These are phyloP conservation scores for Helicocarpus griseus DNA, from an alignment of 2,329 filamentous ascomycete species.

Conservation along the genomic window DNA sequence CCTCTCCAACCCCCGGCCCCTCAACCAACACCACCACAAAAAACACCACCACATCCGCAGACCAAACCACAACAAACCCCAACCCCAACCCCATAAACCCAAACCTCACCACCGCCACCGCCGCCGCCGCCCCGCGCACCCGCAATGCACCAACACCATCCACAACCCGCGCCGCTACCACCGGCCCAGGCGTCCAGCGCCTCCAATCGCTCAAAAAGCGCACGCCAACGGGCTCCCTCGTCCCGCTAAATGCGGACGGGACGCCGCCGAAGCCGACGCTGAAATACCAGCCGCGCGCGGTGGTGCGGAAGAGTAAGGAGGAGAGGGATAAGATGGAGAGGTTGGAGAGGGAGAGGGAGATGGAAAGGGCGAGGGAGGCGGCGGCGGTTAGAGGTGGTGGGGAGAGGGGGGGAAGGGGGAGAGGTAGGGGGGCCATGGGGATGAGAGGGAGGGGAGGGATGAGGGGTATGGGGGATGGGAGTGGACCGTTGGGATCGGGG, in stretches of 20 bases:
- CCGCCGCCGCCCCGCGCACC: neutral
- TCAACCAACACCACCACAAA: constrained; percentile 4
- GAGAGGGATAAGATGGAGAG: constrained; percentile 36
- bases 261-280: constrained; percentile 28
- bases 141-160: constrained; percentile 4
- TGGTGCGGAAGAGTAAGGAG: constrained; percentile 34
- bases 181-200: constrained; percentile 24
- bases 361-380: constrained; percentile 30
- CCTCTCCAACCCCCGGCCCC: neutral
- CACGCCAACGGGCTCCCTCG: constrained; percentile 27
- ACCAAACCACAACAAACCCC: constrained; percentile 18
- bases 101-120: neutral
- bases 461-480: constrained; percentile 14
- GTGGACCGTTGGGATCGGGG: neutral
- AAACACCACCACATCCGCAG: constrained; percentile 27
- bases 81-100: constrained; percentile 19
- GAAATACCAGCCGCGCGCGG: constrained; percentile 35
- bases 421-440: constrained; percentile 22
- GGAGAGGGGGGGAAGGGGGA: constrained; percentile 21
- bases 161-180: constrained; percentile 4
- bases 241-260: constrained; percentile 19
- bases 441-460: constrained; percentile 19
- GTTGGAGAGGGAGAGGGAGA: constrained; percentile 31
- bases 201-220: constrained; percentile 35
- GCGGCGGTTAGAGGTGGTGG: constrained; percentile 24